phyloP scores from a whole-genome alignment of 805 yeast species.

The Teunomyces kruisii region DNA sequence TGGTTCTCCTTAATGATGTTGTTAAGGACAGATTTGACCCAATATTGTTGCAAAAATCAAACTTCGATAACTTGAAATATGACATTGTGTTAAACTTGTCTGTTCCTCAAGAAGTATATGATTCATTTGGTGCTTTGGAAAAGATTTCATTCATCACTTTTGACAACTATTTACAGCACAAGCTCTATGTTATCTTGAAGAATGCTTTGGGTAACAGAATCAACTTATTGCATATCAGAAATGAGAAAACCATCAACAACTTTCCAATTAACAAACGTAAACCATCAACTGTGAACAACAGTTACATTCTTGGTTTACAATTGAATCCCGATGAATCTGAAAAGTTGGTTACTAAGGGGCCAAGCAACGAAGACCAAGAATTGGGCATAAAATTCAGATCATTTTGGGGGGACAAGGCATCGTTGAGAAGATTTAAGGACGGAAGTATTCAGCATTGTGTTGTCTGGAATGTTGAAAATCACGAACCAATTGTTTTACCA shows the following conservation, averaged over 20 bases:
- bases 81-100: conserved; percentile 64
- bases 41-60: conserved; percentile 65
- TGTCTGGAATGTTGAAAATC: conserved; percentile 65
- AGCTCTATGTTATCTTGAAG: conserved; percentile 55
- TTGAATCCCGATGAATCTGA: conserved; percentile 75
- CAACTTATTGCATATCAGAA: conserved; percentile 34
- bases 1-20: conserved; percentile 69
- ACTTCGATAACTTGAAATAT: conserved; percentile 54
- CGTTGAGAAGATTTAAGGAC: conserved; percentile 88
- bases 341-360: conserved; percentile 84
- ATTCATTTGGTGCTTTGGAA: conserved; percentile 64
- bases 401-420: conserved; percentile 88
- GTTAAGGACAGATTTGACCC: conserved; percentile 80
- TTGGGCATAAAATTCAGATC: conserved; percentile 61
- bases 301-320: conserved; percentile 58
- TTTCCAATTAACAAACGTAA: conserved; percentile 56
- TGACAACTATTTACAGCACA: conserved; percentile 64
- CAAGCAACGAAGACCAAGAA: conserved; percentile 57
- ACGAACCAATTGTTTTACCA: conserved; percentile 62
- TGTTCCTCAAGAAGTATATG: conserved; percentile 39
- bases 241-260: conserved; percentile 17
- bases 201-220: conserved; percentile 58
- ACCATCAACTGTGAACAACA: conserved; percentile 35
- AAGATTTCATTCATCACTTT: conserved; percentile 69
- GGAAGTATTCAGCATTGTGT: conserved; percentile 90